Evolutionary conservation across 768 basidiomycete genomes (phyloP).

Genomic region (Mrakia blollopis): DNA sequence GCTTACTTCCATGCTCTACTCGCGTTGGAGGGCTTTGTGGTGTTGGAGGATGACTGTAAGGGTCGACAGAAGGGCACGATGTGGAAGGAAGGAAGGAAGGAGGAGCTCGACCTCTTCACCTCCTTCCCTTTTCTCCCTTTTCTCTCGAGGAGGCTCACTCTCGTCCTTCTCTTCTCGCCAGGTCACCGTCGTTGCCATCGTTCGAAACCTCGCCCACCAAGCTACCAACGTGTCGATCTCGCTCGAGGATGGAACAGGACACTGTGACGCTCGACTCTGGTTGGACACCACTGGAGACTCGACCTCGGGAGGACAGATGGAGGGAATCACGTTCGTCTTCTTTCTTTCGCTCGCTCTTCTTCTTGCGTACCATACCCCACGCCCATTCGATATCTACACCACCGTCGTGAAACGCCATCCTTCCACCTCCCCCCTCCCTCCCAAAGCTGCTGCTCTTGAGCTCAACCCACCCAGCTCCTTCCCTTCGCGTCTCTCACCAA

Average conservation of each 20-base stretch:
- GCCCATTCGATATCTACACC: background rate
- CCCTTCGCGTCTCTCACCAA: background rate
- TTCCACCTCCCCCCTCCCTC: background rate
- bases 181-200: constrained; percentile 70
- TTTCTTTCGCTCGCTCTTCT: background rate
- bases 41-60: background rate
- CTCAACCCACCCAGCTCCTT: background rate
- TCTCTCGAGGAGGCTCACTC: constrained; percentile 3
- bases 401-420: background rate
- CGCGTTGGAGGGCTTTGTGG: background rate
- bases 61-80: too few relatives aligned
- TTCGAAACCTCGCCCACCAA: constrained; percentile 61
- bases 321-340: constrained; percentile 22
- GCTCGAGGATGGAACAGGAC: constrained; percentile 81
- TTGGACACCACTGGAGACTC: constrained; percentile 38
- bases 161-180: constrained; percentile 40
- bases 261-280: constrained; percentile 61
- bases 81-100: background rate
- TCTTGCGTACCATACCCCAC: background rate
- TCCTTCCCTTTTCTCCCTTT: background rate
- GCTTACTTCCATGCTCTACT: background rate
- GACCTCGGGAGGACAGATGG: constrained; percentile 1
- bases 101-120: background rate
- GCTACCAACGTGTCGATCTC: constrained; percentile 74
- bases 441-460: background rate